Evolutionary conservation across 2,329 filamentous ascomycete species (phyloP), one percentile per base, ranked within the genome.

Genomic region (Penicillium frequentans): DNA sequence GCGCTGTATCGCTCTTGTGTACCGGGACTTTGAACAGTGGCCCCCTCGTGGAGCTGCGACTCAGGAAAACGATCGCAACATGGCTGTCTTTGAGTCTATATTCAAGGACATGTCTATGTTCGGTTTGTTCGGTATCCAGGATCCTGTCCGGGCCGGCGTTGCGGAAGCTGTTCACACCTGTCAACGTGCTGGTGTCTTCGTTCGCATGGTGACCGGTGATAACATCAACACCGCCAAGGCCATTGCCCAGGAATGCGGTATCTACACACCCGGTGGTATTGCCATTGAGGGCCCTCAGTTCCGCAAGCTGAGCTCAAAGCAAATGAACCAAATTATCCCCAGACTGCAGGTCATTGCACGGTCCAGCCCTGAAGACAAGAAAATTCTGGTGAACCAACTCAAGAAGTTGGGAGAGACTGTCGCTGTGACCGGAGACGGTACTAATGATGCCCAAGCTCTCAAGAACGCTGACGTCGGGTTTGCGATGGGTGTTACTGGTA

Each of bases 131-230:
- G 90, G 90, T 66, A 93, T 93, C 60, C 90, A 93, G 70, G 90
- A 93, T 71, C 90, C 90, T 45, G 82, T 93, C 13, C 88, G 90
- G 59, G 81, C 84, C 0, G 90, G 89, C 59, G 90, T 93, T n/a
- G 81, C 81, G 1, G 85, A 91, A 51, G 89, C 90, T 11, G 90
- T 93, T 27, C 79, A 79, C 57, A 81, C 86, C 56, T 93, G 90
- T 68, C 89, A 93, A 70, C 81, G 83, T 55, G 90, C 90, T 5
- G 90, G 90, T 58, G 90, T 93, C 11, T 84, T 88, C 59, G 89
- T 93, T 19, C 88, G 90, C 68, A 93, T 93, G 90, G 90, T 93
- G 3, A 93, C 90, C 5, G 90, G 90, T 61, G 90, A 93, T 76
- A 93, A 93, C 75, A 86, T 89, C 64, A 77, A 90, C 57, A 93